These are phyloP conservation scores for Cryphonectria japonica DNA, from an alignment of 2,329 filamentous ascomycete species.

Conservation along the genomic window DNA sequence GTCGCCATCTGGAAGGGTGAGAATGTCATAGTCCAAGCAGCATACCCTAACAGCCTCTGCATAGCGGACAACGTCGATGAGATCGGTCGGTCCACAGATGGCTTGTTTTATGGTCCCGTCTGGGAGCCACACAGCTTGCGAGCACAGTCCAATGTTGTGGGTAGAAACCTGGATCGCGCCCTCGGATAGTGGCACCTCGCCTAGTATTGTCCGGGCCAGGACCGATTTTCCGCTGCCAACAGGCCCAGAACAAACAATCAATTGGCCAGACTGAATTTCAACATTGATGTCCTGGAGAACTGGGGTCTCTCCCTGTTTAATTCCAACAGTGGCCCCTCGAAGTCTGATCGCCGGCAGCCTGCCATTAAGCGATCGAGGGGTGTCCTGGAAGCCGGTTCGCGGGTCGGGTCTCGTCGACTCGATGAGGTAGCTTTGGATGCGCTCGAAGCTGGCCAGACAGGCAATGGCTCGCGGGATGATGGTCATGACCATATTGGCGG, in stretches of 20 bases:
- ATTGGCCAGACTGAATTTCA: conserved; percentile 30
- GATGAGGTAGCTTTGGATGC: conserved; percentile 42
- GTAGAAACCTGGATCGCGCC: conserved; percentile 37
- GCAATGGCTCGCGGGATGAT: conserved; percentile 41
- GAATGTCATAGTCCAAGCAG: conserved; percentile 36
- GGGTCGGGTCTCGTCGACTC: background rate
- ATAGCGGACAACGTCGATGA: conserved; percentile 38
- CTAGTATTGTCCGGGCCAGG: conserved; percentile 36
- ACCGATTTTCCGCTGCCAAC: conserved; percentile 39
- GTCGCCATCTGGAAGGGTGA: conserved; percentile 32
- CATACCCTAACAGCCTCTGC: conserved; percentile 34
- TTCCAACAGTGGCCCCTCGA: conserved; percentile 24
- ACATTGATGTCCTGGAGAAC: conserved; percentile 36
- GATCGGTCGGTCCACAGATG: conserved; percentile 34
- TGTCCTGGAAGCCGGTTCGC: background rate
- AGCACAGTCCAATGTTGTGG: conserved; percentile 40
- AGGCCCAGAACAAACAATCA: conserved; percentile 36
- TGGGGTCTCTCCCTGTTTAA: conserved; percentile 7
- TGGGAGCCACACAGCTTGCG: conserved; percentile 44
- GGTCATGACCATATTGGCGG: conserved; percentile 50
- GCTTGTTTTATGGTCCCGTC: conserved; percentile 39
- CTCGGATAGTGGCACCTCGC: conserved; percentile 33
- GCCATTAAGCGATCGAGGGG: too few species aligned
- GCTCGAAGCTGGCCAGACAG: conserved; percentile 41
- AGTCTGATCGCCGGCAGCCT: conserved; percentile 18